A percentile compares a stretch with the other conserved stretches of the same genome.
These are phyloP conservation scores for Stachybotrys elegans DNA, from an alignment of 2,329 filamentous ascomycete species.

Conservation along the genomic window DNA sequence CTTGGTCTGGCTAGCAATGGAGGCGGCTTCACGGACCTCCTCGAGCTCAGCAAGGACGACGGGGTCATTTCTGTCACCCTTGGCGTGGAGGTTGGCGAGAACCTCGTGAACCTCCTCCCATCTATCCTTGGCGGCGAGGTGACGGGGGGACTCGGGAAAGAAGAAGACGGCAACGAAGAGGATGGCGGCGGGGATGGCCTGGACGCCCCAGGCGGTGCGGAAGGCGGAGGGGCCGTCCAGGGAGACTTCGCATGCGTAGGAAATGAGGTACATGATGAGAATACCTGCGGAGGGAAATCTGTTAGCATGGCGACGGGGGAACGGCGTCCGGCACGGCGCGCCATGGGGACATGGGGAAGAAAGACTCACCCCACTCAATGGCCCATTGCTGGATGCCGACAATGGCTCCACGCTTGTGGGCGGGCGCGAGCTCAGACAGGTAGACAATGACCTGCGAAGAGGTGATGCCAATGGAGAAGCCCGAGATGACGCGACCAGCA, in stretches of 20 bases:
- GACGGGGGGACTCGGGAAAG: constrained; percentile 58
- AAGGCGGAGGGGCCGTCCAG: constrained; percentile 53
- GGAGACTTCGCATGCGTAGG: constrained; percentile 52
- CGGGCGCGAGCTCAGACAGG: constrained; percentile 60
- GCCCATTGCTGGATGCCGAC: constrained; percentile 71
- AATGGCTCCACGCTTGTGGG: constrained; percentile 54
- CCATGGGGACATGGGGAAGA: neutral
- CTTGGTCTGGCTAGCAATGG: constrained; percentile 29
- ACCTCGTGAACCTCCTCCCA: constrained; percentile 49
- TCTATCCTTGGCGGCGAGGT: constrained; percentile 57
- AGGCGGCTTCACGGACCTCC: constrained; percentile 40
- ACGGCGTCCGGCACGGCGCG: neutral
- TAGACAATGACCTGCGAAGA: constrained; percentile 66
- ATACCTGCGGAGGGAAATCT: constrained; percentile 43
- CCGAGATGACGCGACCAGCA: constrained; percentile 55
- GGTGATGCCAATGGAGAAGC: constrained; percentile 61
- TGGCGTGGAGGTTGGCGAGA: constrained; percentile 53
- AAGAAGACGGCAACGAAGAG: constrained; percentile 54
- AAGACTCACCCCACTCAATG: constrained; percentile 51
- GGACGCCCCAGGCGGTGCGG: constrained; percentile 59
- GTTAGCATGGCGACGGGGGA: accelerated
- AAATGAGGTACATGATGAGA: constrained; percentile 65
- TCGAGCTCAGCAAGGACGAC: constrained; percentile 53
- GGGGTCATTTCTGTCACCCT: constrained; percentile 48
- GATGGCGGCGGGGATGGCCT: constrained; percentile 55